phyloP scores from a whole-genome alignment of 495 filamentous ascomycete genomes.

The Friedmanniomyces simplex region DNA sequence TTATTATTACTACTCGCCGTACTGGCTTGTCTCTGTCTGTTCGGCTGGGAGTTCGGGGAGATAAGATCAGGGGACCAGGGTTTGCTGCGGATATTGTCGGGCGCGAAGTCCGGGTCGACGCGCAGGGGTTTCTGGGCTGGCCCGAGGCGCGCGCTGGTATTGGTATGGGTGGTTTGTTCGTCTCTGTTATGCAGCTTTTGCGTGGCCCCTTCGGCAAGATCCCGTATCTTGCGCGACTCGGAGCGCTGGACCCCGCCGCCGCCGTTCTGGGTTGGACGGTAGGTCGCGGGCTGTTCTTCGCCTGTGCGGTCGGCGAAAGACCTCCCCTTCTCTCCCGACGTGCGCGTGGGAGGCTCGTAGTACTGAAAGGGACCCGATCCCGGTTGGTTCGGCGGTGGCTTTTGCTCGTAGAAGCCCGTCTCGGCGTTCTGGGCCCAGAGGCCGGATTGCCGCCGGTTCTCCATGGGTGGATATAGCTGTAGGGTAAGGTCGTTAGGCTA shows the following conservation, averaged over 20 bases:
- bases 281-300: not conserved
- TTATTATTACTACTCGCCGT: not conserved
- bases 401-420: constrained; percentile 14
- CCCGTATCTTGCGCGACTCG: constrained; percentile 4
- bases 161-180: no score
- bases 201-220: constrained; percentile 1
- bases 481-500: no score
- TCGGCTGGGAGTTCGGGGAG: not conserved
- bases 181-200: not conserved
- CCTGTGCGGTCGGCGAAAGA: constrained; percentile 9
- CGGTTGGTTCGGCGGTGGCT: not conserved
- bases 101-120: constrained; percentile 7
- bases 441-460: constrained; percentile 14
- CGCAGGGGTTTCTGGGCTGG: not conserved
- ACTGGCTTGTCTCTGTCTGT: not conserved
- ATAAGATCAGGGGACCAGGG: constrained; percentile 9
- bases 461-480: not conserved
- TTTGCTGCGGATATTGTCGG: constrained; percentile 8
- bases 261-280: constrained; percentile 5
- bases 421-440: constrained; percentile 14
- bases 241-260: not conserved
- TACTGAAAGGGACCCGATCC: constrained; percentile 19
- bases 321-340: not conserved
- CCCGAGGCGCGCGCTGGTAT: not conserved
- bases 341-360: constrained; percentile 8